Base-by-base conservation (phyloP, 2,329 filamentous ascomycete genomes). In the Trichoderma sp. region DNA sequence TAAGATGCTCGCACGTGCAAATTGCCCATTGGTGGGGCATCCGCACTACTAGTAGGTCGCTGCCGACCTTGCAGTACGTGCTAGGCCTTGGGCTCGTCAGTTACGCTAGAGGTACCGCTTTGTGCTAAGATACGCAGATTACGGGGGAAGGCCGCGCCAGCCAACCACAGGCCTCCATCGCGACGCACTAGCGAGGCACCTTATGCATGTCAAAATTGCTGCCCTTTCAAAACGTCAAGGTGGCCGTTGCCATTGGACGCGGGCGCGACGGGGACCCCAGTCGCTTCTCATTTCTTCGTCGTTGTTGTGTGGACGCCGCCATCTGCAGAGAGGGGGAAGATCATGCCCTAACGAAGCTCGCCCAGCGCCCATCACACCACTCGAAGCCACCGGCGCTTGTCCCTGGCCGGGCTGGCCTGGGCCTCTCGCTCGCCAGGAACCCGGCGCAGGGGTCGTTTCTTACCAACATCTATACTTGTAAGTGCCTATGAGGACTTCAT, bases 121-220 rank as follows among this genome's bases (percentile, higher is more conserved):
- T 46, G 46, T 63, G 18, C 30, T 16, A 54, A 37, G 30, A 30
- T 63, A 63, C 59, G 16, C 61, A 56, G 52, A 56, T 55, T 46
- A 65, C 55, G 61, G 51, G 39, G 52, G 61, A 46, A 26, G 37
- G n/a, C 32, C 18, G 10, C 14, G 32, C 49, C 49, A 39, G 60
- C 60, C 61, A 65, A 65, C 37, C 61, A 46, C 52, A 46, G 14
- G 51, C 34, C 37, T 32, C 49, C 8, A 32, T 34, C 60, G 49
- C 7, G 32, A 14, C 28, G 24, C 61, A 34, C 61, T 65, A 56
- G 61, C 61, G 32, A 56, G 61, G 61, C 61, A 49, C 24, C 61
- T 65, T 65, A 65, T 65, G 61, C 61, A 65, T 46, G 61, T 65
- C 61, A 65, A 65, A 49, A 65, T 64, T 65, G 61, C 61, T 55